Conservation (phyloP, 257 asterid genomes). For the Solanum microdontum region DNA sequence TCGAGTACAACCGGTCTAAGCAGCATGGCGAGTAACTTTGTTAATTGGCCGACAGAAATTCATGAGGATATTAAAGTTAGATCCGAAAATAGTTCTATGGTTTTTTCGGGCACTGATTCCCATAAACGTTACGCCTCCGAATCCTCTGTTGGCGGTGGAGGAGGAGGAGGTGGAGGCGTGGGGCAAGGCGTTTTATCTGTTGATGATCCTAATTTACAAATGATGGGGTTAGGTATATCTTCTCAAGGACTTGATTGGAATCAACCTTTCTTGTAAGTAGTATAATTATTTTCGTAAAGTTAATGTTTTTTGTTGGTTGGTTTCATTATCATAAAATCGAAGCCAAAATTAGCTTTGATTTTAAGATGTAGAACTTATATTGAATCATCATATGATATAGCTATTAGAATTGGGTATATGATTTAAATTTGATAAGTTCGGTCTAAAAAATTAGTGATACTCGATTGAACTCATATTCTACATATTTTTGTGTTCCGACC, state of each 20-base stretch:
- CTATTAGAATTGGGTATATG: background rate
- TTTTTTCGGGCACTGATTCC: conserved; percentile 4
- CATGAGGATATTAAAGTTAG: conserved; percentile 35
- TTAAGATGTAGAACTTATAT: background rate
- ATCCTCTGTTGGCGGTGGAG: background rate
- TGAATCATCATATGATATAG: background rate
- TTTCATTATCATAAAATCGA: background rate
- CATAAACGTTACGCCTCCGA: conserved; percentile 21
- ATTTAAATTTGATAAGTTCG: background rate
- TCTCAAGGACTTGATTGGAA: conserved; percentile 70
- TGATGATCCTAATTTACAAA: conserved; percentile 38
- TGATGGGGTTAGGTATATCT: conserved; percentile 67
- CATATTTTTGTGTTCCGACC: background rate
- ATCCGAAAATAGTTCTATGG: conserved; percentile 19
- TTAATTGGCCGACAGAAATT: conserved; percentile 49
- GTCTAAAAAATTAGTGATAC: background rate
- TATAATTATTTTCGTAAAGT: background rate
- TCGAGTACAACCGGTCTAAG: conserved; percentile 24
- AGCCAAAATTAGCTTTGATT: background rate
- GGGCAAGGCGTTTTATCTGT: conserved; percentile 11
- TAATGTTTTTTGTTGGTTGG: background rate
- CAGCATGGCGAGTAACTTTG: conserved; percentile 30
- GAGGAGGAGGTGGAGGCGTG: background rate
- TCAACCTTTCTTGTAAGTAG: background rate
- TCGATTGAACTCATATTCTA: background rate